phyloP scores from a whole-genome alignment of 768 basidiomycete species.

The Xerocomus brunneocitrinus region DNA sequence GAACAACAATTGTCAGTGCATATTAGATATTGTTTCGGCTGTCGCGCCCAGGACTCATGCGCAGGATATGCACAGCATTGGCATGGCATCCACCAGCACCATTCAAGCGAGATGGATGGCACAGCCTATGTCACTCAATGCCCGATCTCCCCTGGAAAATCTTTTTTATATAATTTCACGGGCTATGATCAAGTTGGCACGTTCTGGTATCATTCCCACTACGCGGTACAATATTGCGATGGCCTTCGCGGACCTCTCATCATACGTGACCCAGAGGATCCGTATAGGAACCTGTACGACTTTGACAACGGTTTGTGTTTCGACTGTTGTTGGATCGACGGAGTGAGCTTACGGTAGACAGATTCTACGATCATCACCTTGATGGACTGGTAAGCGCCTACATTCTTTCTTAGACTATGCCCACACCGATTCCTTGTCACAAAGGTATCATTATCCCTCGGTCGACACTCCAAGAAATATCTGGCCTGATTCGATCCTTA shows the following conservation, averaged over 20 bases:
- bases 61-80: constrained; percentile 20
- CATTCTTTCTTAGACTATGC: neutral
- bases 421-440: neutral
- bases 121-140: constrained; percentile 39
- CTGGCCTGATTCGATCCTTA: constrained; percentile 34
- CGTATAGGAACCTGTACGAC: constrained; percentile 14
- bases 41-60: neutral
- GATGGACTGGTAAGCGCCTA: constrained; percentile 17
- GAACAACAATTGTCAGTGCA: constrained; percentile 21
- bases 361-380: constrained; percentile 30
- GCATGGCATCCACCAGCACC: constrained; percentile 26
- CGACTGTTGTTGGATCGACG: neutral
- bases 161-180: constrained; percentile 37
- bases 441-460: constrained; percentile 19
- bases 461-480: constrained; percentile 4
- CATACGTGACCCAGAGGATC: constrained; percentile 36
- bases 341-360: neutral
- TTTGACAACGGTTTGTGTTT: constrained; percentile 18
- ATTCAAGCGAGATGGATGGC: constrained; percentile 28
- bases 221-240: constrained; percentile 29
- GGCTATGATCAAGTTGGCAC: constrained; percentile 33
- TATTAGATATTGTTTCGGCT: neutral
- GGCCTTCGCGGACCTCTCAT: constrained; percentile 45
- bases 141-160: constrained; percentile 33
- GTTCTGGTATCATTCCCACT: constrained; percentile 34